A percentile compares a stretch with the other conserved stretches of the same genome.
Conservation (phyloP, 768 basidiomycete species). For the Lactarius psammicola region DNA sequence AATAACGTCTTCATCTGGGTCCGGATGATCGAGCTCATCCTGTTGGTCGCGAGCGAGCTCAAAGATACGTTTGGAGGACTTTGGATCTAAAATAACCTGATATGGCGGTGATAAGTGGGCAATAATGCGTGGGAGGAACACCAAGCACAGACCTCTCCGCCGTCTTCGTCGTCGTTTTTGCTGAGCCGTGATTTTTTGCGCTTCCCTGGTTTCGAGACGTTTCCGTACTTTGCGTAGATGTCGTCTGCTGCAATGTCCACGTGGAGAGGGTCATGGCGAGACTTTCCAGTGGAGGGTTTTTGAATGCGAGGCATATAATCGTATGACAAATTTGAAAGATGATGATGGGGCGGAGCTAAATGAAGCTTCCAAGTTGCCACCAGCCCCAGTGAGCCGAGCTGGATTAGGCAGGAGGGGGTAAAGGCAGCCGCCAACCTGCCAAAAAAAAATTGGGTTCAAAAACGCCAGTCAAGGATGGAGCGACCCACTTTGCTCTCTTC, state of each 20-base stretch:
- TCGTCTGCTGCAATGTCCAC: slow-evolving; percentile 83
- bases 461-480: neutral
- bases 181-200: slow-evolving; percentile 59
- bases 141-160: slow-evolving; percentile 34
- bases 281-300: slow-evolving; percentile 48
- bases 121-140: neutral
- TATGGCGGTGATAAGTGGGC: slow-evolving; percentile 2
- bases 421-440: neutral
- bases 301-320: slow-evolving; percentile 71
- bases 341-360: neutral
- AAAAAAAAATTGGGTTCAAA: neutral
- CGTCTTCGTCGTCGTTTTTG: slow-evolving; percentile 43
- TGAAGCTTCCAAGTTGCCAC: neutral
- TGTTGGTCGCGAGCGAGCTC: slow-evolving; percentile 92
- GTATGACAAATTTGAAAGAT: slow-evolving; percentile 35
- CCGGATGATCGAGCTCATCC: slow-evolving; percentile 64
- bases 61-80: slow-evolving; percentile 83
- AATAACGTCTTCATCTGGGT: slow-evolving; percentile 34
- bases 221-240: slow-evolving; percentile 71
- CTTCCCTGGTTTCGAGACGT: slow-evolving; percentile 70
- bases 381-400: too few relatives aligned
- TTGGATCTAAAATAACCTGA: slow-evolving; percentile 73
- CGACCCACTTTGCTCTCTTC: neutral
- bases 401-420: neutral
- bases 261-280: slow-evolving; percentile 84